Base-by-base conservation (phyloP, 176 grass and related monocot species). In the Oryza meridionalis region DNA sequence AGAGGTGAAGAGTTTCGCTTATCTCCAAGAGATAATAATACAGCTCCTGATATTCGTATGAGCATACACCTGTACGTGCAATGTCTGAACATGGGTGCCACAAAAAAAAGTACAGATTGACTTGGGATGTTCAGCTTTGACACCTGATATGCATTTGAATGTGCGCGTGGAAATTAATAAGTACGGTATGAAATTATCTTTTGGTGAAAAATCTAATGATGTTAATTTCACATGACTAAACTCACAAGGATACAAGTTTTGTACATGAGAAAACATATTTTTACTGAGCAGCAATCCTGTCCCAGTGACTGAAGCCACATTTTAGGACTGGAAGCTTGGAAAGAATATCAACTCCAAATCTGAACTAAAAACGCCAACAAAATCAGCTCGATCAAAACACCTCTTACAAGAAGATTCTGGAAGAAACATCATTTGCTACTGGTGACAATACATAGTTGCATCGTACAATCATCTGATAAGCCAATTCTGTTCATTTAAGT, bases 401-500 rank as follows among this genome's bases (percentile, higher is more conserved):
- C 43, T 2, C 66, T 43, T 16, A 47, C 43, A 73, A 80, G 67
- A 50, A 14, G 29, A 81, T 61, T 2, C 27, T 35, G 5, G n/a
- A 70, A 61, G 35, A 69, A 29, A 58, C 32, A 45, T 17, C 72
- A 17, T 69, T 70, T 70, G 24, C 19, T 70, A 11, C 25, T 25
- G 31, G n/a, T 40, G 63, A 24, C 17, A n/a, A 15, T 65, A 82
- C 64, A 79, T 27, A 89, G 87, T 88, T 75, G 55, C 19, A 77
- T 75, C 10, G 22, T 63, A 70, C 84, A 90, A 43, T 42, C 70
- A 68, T 77, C 6, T 43, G 27, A 44, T 33, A 68, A 32, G 62
- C 33, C 0, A 49, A 53, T 81, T 63, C 37, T 77, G 29, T 51
- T 42, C 68, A 77, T 47, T 47, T 62, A n/a, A 62, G 44, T 25